Base-by-base conservation (phyloP, 352 stramenopile genomes). In the Peronospora destructor region DNA sequence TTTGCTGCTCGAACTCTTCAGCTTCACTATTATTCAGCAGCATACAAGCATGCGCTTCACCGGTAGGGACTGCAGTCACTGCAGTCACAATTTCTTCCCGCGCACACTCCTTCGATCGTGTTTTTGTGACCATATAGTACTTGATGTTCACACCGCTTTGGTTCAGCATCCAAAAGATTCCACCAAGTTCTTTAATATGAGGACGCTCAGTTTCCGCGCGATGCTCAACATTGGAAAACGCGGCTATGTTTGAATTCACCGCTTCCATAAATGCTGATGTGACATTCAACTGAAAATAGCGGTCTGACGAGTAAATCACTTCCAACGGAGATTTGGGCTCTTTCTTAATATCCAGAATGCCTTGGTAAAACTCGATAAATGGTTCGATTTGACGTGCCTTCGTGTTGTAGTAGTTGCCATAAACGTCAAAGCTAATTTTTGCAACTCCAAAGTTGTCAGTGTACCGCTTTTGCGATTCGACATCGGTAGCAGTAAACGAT, bases 391-490 rank as follows among this genome's bases (percentile, higher is more conserved):
- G 78, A 4, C 76, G 64, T 10, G 73, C 72, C 25, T 69, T 88
- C 1, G 64, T 64, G 61, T 94, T 94, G 76, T 88, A 94, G 48
- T 94, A 94, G 56, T 92, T 93, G 63, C 82, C 81, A 48, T 94
- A 92, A 28, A 92, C 48, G 17, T 85, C 73, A 51, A 89, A 89
- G 48, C 71, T 86, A 38, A 92, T 56, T 53, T 85, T 89, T 6
- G 61, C 74, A 6, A 90, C 61, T 21, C 79, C 84, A 41, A 74
- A 88, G 38, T 81, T 85, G 49, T 87, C 77, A 45, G 73, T 73
- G 1, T 64, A 64, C 13, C 73, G 70, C 25, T 71, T 66, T 33
- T 64, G 62, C n/a, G 59, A 56, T 39, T 69, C 53, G 9, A 76
- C 28, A 38, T 88, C 67, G 5, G 61, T 61, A 7, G 58, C 41